These are phyloP conservation scores for Mycena galericulata DNA, from an alignment of 768 basidiomycete species.

Conservation along the genomic window DNA sequence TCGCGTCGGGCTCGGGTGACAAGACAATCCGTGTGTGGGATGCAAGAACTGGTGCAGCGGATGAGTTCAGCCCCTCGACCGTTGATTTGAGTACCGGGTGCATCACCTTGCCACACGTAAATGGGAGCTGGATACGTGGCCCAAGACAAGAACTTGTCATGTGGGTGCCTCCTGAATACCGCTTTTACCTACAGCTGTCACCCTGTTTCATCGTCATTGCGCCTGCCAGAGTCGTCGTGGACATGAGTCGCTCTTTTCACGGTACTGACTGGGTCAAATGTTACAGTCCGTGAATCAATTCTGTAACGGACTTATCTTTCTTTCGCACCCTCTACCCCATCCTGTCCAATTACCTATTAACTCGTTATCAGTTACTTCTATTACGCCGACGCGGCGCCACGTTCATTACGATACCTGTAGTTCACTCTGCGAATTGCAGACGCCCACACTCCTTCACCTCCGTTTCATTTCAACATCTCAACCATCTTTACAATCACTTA, in stretches of 20 bases:
- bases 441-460: too few species aligned
- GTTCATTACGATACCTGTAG: too few species aligned
- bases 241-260: neutral
- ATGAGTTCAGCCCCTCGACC: neutral
- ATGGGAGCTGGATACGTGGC: conserved; percentile 1
- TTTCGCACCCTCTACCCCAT: too few species aligned
- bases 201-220: neutral
- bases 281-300: neutral
- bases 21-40: neutral
- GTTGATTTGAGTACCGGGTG: neutral
- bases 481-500: too few species aligned
- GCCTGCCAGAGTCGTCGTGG: neutral
- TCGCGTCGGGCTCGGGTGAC: neutral
- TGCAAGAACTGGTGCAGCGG: neutral
- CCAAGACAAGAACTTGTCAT: neutral
- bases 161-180: conserved; percentile 6
- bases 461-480: too few species aligned
- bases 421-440: too few species aligned
- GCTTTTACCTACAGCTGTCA: neutral
- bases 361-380: too few species aligned
- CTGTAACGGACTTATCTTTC: too few species aligned
- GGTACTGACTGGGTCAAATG: conserved; percentile 13
- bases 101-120: neutral
- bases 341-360: too few species aligned
- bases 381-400: too few species aligned